Evolutionary conservation across 2,329 filamentous ascomycete species (phyloP), one percentile per base, ranked within the genome.

Genomic region (Trichoderma sp.): DNA sequence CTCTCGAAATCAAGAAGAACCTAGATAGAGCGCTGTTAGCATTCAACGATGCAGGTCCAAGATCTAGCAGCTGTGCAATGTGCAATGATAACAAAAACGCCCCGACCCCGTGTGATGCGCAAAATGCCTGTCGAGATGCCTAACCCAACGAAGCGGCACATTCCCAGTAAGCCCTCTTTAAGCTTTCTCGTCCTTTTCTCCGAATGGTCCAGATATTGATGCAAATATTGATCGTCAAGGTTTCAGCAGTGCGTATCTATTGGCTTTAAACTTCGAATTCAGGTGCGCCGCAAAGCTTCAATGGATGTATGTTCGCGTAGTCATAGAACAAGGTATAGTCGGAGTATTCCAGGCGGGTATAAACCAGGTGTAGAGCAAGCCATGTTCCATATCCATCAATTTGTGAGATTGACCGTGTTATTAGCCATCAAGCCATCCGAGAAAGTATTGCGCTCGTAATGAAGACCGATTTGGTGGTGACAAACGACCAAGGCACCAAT

Each of bases 1-100:
- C 83, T 85, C 81, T 82, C 79, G 81, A 84, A 85, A 84, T 82
- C 80, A 85, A 83, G 81, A 85, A 85, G 81, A 85, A 85, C 83
- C 84, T 85, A 69, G 29, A 18, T n/a, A 50, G 16, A 29, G 14
- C n/a, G 14, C n/a, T 31, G 77, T 84, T 78, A 84, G 81, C 74
- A 75, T 64, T 62, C 29, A 29, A 41, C 14, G 12, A 18, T 24
- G 29, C n/a, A 31, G 45, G 3, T 56, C 21, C 11, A 21, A 56
- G 50, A 21, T 56, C 50, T 8, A 41, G 6, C 16, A 62, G 53
- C 27, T 18, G 18, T 24, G 63, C 6, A n/a, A 45, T 50, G 59
- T 29, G 31, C 6, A 65, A 8, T 14, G n/a, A 16, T 11, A 33
- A 31, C 33, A 50, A n/a, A 35, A 35, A 31, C 0, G n/a, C 60